Base-by-base conservation (phyloP, 352 stramenopile genomes). In the Globisporangium okanoganense region DNA sequence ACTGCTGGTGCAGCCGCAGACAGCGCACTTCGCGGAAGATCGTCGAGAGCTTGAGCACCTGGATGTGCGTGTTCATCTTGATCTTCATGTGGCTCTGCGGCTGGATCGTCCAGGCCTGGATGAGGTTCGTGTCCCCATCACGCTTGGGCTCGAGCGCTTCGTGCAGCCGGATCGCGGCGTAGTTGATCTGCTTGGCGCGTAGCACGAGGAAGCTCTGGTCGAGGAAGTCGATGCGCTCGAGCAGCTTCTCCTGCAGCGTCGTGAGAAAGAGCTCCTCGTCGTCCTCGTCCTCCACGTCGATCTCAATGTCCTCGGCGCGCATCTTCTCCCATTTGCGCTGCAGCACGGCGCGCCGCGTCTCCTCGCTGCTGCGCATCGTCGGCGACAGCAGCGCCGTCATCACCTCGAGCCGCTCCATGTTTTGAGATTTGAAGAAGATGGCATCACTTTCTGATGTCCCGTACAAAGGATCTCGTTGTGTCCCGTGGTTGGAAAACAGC, bases 41-140 rank as follows among this genome's bases (percentile, higher is more conserved):
- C 14, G 87, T 95, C 14, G 84, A 94, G 47, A 95, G 75, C 55
- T 95, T 95, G 62, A 95, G 82, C 62, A 95, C 82, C 61, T 90
- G 81, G 40, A 95, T 75, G 62, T 95, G 85, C 40, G 78, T 82
- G 61, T 74, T 85, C 59, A 86, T 73, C 65, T 92, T 92, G 61
- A 85, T 71, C 56, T 82, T 85, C 25, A 77, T 62, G 43, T 73
- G 66, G 14, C 64, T 58, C 61, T 88, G 80, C 27, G 78, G 79
- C 64, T 91, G 82, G 59, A 94, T 90, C 5, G 81, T 91, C 81
- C 80, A 91, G 1, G 81, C 79, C 62, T 92, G 73, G 14, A 92
- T 71, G 9, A 91, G 50, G 16, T 65, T 57, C 29, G 82, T 92
- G 43, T 91, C 78, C 9, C 57, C 58, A 49, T 92, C 85, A 4